Evolutionary conservation across 805 yeast genomes (phyloP).

Genomic region (Candida insectorum): DNA sequence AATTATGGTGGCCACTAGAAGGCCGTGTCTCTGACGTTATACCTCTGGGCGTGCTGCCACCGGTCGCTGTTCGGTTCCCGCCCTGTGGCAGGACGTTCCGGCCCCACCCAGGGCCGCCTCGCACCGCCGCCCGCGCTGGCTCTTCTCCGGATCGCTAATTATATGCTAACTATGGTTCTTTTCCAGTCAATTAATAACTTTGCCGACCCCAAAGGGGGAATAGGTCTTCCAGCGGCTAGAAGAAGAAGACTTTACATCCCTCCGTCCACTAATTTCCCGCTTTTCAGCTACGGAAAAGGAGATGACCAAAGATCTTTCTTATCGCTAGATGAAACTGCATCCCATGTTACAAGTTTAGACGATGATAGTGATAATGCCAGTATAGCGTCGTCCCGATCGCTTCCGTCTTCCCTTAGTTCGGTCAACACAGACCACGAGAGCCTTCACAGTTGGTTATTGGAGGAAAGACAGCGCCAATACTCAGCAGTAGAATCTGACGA

Average conservation of each 20-base stretch:
- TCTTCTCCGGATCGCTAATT: too few relatives aligned
- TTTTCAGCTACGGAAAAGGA: slow-evolving; percentile 41
- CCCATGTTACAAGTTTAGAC: slow-evolving; percentile 23
- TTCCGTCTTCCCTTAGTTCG: slow-evolving; percentile 39
- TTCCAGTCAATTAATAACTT: slow-evolving; percentile 37
- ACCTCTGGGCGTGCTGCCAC: not conserved
- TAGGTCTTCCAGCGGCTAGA: slow-evolving; percentile 31
- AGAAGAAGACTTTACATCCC: slow-evolving; percentile 41
- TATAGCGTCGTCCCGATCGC: slow-evolving; percentile 37
- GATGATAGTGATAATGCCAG: slow-evolving; percentile 39
- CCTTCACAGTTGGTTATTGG: slow-evolving; percentile 34
- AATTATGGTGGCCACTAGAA: too few relatives aligned
- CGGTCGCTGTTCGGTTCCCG: not conserved
- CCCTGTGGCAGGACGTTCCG: not conserved
- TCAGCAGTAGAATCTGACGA: slow-evolving; percentile 18
- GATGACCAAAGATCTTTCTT: slow-evolving; percentile 43
- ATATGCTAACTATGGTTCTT: slow-evolving; percentile 33
- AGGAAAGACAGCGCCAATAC: slow-evolving; percentile 37
- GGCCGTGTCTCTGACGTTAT: not conserved
- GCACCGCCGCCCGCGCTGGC: too few relatives aligned
- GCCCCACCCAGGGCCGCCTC: not conserved
- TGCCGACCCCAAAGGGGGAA: slow-evolving; percentile 35
- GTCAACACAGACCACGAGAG: slow-evolving; percentile 34
- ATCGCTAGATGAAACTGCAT: slow-evolving; percentile 35
- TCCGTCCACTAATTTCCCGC: slow-evolving; percentile 41